Base-by-base conservation (phyloP, 495 filamentous ascomycete species). In the Hypoxylon subgilvum region DNA sequence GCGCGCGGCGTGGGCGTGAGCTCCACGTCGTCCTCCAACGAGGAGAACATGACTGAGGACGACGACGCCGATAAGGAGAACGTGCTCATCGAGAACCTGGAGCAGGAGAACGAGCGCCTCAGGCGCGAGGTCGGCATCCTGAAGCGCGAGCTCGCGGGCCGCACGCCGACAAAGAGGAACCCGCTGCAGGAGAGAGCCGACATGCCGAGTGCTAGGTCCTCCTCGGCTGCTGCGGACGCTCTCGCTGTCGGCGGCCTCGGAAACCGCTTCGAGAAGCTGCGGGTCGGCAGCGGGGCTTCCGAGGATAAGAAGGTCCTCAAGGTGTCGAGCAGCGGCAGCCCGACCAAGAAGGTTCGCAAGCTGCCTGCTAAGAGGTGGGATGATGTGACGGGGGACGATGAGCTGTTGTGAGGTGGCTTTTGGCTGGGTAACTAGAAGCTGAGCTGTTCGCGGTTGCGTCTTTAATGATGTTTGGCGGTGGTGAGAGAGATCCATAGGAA, bases 81-180 rank as follows among this genome's bases (percentile, higher is more conserved):
- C 42, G 62, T 80, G 39, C 59, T 79, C 30, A 61, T 85, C 39
- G 78, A 79, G 71, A 72, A 85, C 57, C 76, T 89, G 18, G 82
- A 85, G 61, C 60, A 78, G 27, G 86, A 88, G 69, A 84, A 89
- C 53, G 82, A 87, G 48, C 67, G 74, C 41, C 69, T 86, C 61
- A 74, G 79, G 46, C 69, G 79, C 18, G 82, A 85, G 47, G 66
- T 85, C 2, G 69, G 74, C 7, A 64, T 77, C 9, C 53, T 85
- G 12, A 74, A 77, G 40, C 68, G 81, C 38, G 82, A 85, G 57
- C 14, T 81, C 2, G 61, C 71, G 0, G 65, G 57, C 23, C 69
- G 75, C 52, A 74, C 73, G 13, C 76, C 75, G 1, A 70, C 62
- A 22, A 79, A 75, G 53, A 66, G 80, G 13, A 56, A 68, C 41